Percentiles rank a stretch among this genome's conserved stretches.
Evolutionary conservation across 116 monocot species (phyloP).

Genomic region (Trichopus zeylanicus): DNA sequence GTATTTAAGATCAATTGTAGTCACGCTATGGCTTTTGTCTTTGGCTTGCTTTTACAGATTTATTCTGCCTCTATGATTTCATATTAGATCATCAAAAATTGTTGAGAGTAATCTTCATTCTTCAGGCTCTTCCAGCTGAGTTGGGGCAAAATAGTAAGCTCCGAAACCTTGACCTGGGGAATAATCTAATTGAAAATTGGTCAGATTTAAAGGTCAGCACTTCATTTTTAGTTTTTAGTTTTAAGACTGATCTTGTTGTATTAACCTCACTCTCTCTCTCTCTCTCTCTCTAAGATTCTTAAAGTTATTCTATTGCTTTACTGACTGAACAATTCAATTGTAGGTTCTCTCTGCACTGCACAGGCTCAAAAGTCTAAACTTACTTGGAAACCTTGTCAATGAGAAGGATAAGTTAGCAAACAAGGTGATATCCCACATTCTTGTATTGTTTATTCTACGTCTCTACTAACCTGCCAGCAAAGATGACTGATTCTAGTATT

Average conservation of each 20-base stretch:
- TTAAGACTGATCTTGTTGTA: background rate
- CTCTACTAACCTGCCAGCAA: no score
- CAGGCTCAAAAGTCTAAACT: no score
- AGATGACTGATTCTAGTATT: background rate
- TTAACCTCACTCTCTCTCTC: background rate
- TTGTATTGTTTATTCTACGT: no score
- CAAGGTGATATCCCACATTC: no score
- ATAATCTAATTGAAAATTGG: slow-evolving; percentile 62
- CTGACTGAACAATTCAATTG: no score
- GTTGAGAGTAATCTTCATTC: slow-evolving; percentile 4
- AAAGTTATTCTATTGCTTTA: background rate
- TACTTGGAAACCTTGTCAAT: no score
- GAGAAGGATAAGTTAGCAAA: no score
- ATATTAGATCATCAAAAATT: background rate
- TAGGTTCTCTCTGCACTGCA: no score
- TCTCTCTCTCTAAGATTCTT: no score
- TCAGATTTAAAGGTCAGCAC: slow-evolving; percentile 62
- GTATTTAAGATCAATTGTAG: no score
- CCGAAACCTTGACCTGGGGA: slow-evolving; percentile 72
- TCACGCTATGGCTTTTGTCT: no score
- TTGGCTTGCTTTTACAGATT: no score
- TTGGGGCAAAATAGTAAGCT: slow-evolving; percentile 51
- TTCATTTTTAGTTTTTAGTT: background rate
- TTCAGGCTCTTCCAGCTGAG: slow-evolving; percentile 54
- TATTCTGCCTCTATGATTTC: background rate